phyloP scores from a whole-genome alignment of 139 green algal species.

The Pseudopediastrum boryanum region DNA sequence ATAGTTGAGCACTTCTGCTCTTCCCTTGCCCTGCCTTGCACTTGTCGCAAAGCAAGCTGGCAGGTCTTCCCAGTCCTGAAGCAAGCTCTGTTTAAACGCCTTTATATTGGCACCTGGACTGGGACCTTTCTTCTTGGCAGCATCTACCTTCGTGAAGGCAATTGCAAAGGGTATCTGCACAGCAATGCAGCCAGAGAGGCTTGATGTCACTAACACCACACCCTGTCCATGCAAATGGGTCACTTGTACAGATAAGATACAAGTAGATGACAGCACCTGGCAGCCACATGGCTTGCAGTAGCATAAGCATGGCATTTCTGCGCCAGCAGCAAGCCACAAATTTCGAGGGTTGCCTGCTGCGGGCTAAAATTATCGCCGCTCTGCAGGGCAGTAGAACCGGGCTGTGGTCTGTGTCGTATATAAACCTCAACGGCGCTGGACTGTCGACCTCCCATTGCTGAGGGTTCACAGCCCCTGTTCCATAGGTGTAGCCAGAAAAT shows the following conservation, averaged over 20 bases:
- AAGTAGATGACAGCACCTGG: background rate
- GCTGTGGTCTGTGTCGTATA: no score
- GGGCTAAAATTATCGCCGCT: no score
- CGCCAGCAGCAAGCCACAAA: background rate
- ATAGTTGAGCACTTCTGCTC: constrained; percentile 56
- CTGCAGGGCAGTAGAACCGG: no score
- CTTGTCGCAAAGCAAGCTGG: constrained; percentile 65
- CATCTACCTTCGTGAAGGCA: constrained; percentile 39
- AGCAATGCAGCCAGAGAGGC: background rate
- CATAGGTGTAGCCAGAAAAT: no score
- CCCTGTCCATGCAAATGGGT: background rate
- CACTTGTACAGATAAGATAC: background rate
- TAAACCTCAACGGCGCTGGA: no score
- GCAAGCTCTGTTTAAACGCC: constrained; percentile 27
- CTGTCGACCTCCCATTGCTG: no score
- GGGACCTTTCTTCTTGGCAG: constrained; percentile 29
- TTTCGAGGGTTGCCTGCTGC: no score
- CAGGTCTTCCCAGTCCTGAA: constrained; percentile 58
- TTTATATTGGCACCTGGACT: constrained; percentile 24
- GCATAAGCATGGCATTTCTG: background rate
- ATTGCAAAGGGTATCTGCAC: constrained; percentile 33
- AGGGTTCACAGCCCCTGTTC: no score
- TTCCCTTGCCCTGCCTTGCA: constrained; percentile 43
- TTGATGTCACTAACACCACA: background rate
- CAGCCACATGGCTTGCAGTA: background rate